Conservation (phyloP, 2,329 filamentous ascomycete species). For the Neonectria magnoliae region DNA sequence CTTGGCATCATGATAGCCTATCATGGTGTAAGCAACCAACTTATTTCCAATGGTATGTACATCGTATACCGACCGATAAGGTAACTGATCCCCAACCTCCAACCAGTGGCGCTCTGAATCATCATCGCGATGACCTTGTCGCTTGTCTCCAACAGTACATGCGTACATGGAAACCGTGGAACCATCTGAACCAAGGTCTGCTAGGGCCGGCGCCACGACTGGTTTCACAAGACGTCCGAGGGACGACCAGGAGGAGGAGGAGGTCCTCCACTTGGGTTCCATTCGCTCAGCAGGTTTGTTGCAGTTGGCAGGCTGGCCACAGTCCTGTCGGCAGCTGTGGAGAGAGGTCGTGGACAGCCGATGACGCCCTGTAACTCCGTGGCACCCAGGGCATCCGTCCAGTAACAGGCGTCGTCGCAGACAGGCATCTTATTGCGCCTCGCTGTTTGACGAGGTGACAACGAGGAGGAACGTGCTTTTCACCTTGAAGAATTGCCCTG, state of each 20-base stretch:
- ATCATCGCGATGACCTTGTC: neutral
- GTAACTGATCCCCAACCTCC: neutral
- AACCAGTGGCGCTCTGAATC: neutral
- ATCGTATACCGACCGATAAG: neutral
- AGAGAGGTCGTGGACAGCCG: neutral
- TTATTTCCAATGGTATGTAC: neutral
- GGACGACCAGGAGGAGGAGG: neutral
- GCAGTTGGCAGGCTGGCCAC: neutral
- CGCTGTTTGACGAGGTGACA: neutral
- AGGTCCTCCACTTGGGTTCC: neutral
- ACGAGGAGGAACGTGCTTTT: constrained; percentile 8
- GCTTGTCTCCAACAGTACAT: neutral
- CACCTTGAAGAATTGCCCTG: neutral
- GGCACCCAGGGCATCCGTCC: neutral
- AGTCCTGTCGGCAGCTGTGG: neutral
- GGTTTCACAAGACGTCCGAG: neutral
- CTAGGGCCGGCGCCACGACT: neutral
- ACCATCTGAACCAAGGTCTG: neutral
- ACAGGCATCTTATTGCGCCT: constrained; percentile 16
- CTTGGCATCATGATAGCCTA: constrained; percentile 4
- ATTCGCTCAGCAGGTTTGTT: neutral
- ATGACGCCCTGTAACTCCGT: neutral
- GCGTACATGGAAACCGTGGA: neutral
- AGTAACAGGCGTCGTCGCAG: constrained; percentile 8
- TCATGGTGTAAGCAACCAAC: constrained; percentile 2